Base-by-base conservation (phyloP, 805 yeast genomes). In the Hanseniaspora occidentalis region DNA sequence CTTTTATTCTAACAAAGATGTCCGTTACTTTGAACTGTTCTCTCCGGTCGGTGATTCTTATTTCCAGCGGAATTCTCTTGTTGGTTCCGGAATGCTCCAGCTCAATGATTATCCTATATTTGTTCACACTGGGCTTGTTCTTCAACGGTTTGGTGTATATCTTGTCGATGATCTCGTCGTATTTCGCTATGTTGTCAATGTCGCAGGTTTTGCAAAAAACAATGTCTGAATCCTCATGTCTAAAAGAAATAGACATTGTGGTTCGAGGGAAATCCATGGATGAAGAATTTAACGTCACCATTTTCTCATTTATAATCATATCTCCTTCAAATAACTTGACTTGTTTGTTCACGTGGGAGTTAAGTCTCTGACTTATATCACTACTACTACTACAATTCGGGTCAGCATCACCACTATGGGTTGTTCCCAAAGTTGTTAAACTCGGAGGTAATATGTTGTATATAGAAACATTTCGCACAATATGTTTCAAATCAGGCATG, bases 1-100 rank as follows among this genome's bases (percentile, higher is more conserved):
- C 59, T 25, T 47, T 47, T 13, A 54, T 50, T 29, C 59, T 47
- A 36, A 52, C 51, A n/a, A 54, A 21, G 14, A 50, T 45, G 39
- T 54, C 59, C 21, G 45, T 44, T 31, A 54, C 47, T 13, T 41
- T 41, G 26, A 50, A 47, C 8, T 47, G 46, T 31, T 53, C 50
- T 17, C 17, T 24, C 8, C 39, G 26, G 31, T 47, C 46, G 19
- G 37, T 38, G 21, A 54, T 42, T 29, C 41, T 44, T 31, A 54
- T 38, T 36, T 50, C 53, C 36, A 54, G 38, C 20, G 53, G 47
- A 18, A 54, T 43, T 42, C 45, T 19, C 43, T 40, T 42, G 44
- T 47, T 42, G 52, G 48, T 24, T 46, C 13, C n/a, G 6, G 31
- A 13, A n/a, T n/a, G n/a, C n/a, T n/a, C n/a, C n/a, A n/a, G n/a